Evolutionary conservation across 148 eudicot genomes (phyloP).

Genomic region (Talinum fruticosum): DNA sequence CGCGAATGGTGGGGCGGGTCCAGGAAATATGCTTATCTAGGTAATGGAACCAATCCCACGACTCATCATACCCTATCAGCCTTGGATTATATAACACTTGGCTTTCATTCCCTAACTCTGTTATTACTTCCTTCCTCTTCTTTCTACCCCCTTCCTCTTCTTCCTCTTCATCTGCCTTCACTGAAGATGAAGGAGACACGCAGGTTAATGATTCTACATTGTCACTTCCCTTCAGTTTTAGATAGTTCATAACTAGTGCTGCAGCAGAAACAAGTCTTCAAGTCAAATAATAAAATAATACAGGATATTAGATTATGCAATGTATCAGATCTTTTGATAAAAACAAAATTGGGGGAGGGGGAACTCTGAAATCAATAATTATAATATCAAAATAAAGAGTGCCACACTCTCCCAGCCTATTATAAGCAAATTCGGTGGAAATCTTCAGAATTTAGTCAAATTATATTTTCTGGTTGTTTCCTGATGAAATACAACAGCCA

Average conservation of each 20-base stretch:
- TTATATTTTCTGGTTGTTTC: background rate
- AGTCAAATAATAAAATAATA: background rate
- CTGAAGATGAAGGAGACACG: background rate
- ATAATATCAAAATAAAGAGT: background rate
- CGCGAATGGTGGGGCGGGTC: constrained; percentile 82
- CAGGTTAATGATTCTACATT: background rate
- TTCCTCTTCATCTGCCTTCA: background rate
- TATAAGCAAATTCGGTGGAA: background rate
- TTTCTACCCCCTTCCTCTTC: constrained; percentile 1
- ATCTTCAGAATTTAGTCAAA: background rate
- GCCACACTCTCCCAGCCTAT: background rate
- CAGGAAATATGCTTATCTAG: constrained; percentile 68
- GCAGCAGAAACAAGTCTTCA: background rate
- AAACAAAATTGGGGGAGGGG: background rate
- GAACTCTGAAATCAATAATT: background rate
- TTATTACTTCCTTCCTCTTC: constrained; percentile 2
- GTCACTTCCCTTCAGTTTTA: background rate
- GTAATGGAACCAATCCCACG: constrained; percentile 61
- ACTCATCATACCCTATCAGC: constrained; percentile 42
- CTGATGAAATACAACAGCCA: background rate
- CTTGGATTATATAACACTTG: constrained; percentile 48
- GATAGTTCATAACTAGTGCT: background rate
- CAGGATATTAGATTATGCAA: background rate
- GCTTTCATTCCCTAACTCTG: constrained; percentile 66
- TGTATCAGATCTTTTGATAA: background rate